Evolutionary conservation across 1,284 basidiomycete genomes (phyloP), one percentile per base, ranked within the genome.

Genomic region (Sporisorium iseilematis-ciliati): DNA sequence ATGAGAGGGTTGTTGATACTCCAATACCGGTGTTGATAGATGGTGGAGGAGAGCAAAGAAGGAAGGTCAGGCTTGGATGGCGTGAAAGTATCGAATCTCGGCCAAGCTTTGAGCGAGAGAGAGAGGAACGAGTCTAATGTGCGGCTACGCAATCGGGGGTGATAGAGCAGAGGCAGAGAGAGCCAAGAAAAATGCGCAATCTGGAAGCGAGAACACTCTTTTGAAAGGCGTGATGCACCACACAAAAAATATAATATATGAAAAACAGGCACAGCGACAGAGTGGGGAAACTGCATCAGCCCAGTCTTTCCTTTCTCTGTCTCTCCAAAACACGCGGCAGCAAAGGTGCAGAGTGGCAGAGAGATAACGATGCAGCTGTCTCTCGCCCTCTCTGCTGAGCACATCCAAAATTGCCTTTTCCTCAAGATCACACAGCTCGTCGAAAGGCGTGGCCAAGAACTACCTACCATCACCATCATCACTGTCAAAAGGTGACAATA

Each of bases 111-210:
- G 35, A 35, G 33, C 5, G 29, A 31, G 29, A 31, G 29, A 20
- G 26, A 11, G 29, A n/a, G 18, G 46, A 48, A 8, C 11, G 29
- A 31, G 26, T 29, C 29, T 49, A 12, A 43, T 42, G 51, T 53
- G 51, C 51, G 38, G 48, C 48, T 49, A 49, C 48, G 48, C 48
- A 49, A 49, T 49, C 48, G 48, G 29, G 29, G 29, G 48, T 31
- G 48, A 35, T 23, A 56, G 54, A 46, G 20, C 53, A 54, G 23
- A 43, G 43, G 20, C 12, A 33, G 5, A 35, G 29, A 56, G 53
- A 57, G 54, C 56, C 56, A 57, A 57, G 56, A 57, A 57, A 56
- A 57, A 48, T 50, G 26, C 23, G 45, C 46, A n/a, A 48, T 49
- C 56, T 57, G 46, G 45, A 57, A 57, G 45, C 56, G 56, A 57